Evolutionary conservation across 2,329 filamentous ascomycete genomes (phyloP).

Genomic region (Emergomyces africanus): DNA sequence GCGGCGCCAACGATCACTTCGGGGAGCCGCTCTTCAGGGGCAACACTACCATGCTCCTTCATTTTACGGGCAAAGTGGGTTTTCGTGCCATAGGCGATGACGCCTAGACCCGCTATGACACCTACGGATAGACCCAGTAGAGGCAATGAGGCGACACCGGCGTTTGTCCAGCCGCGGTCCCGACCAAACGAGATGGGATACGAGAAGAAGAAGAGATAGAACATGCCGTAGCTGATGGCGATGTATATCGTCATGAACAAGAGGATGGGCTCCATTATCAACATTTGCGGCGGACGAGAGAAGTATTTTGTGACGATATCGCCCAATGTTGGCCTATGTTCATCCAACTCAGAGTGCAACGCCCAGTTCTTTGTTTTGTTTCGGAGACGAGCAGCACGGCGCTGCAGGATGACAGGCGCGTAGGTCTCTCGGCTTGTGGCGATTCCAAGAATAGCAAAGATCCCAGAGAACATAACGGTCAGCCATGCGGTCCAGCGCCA

Average conservation of each 20-base stretch:
- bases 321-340: slow-evolving; percentile 26
- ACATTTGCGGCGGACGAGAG: slow-evolving; percentile 34
- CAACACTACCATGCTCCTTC: slow-evolving; percentile 20
- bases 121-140: slow-evolving; percentile 36
- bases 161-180: slow-evolving; percentile 28
- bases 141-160: slow-evolving; percentile 32
- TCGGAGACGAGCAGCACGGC: slow-evolving; percentile 37
- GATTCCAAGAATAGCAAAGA: slow-evolving; percentile 32
- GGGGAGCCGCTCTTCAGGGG: slow-evolving; percentile 33
- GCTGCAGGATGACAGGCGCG: slow-evolving; percentile 35
- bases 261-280: slow-evolving; percentile 37
- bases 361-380: slow-evolving; percentile 36
- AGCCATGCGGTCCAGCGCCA: slow-evolving; percentile 49
- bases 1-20: slow-evolving; percentile 33
- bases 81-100: slow-evolving; percentile 29
- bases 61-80: slow-evolving; percentile 29
- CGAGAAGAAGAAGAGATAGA: slow-evolving; percentile 26
- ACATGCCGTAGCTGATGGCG: slow-evolving; percentile 24
- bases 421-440: slow-evolving; percentile 42
- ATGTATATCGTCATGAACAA: slow-evolving; percentile 35
- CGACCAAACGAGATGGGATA: slow-evolving; percentile 31
- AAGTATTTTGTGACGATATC: slow-evolving; percentile 34
- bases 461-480: slow-evolving; percentile 36
- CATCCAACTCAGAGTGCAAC: slow-evolving; percentile 33
- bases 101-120: slow-evolving; percentile 25